A percentile compares a stretch with the other conserved stretches of the same genome.
phyloP scores from a whole-genome alignment of 192 early-diverging fungal species.

The Linnemannia schmuckeri region DNA sequence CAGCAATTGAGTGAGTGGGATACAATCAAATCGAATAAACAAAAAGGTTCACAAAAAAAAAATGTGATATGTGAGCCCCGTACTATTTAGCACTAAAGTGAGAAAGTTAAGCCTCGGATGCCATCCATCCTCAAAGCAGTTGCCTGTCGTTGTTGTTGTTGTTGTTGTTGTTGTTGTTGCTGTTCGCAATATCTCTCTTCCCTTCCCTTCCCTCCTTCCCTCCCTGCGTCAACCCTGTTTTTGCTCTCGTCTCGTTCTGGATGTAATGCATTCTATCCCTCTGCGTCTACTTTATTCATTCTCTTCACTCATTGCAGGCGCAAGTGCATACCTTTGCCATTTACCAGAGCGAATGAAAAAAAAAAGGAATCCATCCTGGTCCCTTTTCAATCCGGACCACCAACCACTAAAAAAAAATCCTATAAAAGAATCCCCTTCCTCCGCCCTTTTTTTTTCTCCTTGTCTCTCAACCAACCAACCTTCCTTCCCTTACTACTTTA shows the following conservation, averaged over 20 bases:
- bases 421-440: constrained; percentile 35
- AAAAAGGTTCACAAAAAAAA: not conserved
- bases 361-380: not conserved
- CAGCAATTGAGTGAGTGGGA: not conserved
- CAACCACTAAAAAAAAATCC: not conserved
- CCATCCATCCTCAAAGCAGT: not conserved
- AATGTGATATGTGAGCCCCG: not conserved
- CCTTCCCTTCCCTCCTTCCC: not conserved
- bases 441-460: constrained; percentile 41
- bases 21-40: not conserved
- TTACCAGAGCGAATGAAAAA: not conserved
- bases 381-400: too few species aligned
- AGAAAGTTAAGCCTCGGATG: not conserved
- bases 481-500: constrained; percentile 23
- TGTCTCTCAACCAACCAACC: constrained; percentile 44
- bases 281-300: not conserved
- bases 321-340: not conserved
- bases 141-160: not conserved
- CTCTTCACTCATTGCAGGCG: not conserved
- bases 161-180: too few species aligned
- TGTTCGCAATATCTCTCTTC: too few species aligned
- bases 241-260: not conserved
- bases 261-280: not conserved
- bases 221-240: not conserved
- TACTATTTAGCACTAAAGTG: not conserved